Evolutionary conservation across 352 stramenopile species (phyloP).

Genomic region (Globisporangium emineosum): DNA sequence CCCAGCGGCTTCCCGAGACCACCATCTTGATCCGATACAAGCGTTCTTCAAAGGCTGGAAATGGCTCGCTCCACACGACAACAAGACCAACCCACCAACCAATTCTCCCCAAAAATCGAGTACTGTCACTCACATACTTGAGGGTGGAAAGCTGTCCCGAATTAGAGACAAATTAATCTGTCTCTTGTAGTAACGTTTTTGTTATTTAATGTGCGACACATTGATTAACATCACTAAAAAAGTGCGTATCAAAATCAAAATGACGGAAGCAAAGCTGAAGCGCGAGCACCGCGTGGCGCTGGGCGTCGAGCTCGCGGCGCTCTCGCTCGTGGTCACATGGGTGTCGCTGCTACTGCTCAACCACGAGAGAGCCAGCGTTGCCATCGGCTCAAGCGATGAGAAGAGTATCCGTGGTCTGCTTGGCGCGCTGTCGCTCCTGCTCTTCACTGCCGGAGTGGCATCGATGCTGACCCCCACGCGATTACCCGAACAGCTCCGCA

Average conservation of each 20-base stretch:
- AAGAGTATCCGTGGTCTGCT: slow-evolving; percentile 1
- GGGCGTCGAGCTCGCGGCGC: slow-evolving; percentile 5
- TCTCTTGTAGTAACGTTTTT: neutral
- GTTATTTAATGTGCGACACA: neutral
- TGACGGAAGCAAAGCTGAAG: slow-evolving; percentile 6
- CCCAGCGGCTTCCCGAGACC: slow-evolving; percentile 72
- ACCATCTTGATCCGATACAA: slow-evolving; percentile 40
- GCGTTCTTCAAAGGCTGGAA: slow-evolving; percentile 8
- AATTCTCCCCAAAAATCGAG: neutral
- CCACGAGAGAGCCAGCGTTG: neutral
- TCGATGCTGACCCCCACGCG: slow-evolving; percentile 3
- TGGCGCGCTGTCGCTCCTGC: slow-evolving; percentile 1
- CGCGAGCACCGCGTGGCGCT: slow-evolving; percentile 13
- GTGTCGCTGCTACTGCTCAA: neutral
- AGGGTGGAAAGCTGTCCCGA: neutral
- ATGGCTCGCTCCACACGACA: neutral
- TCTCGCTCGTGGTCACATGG: slow-evolving; percentile 11
- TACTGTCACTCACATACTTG: neutral
- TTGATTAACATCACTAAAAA: neutral
- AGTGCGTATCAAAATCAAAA: neutral
- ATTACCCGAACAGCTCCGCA: slow-evolving; percentile 7
- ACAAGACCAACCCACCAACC: neutral
- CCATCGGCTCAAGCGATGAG: neutral
- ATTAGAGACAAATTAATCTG: neutral
- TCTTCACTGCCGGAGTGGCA: neutral